Evolutionary conservation across 192 early-diverging fungal species (phyloP).

Genomic region (Entomortierella parvispora): DNA sequence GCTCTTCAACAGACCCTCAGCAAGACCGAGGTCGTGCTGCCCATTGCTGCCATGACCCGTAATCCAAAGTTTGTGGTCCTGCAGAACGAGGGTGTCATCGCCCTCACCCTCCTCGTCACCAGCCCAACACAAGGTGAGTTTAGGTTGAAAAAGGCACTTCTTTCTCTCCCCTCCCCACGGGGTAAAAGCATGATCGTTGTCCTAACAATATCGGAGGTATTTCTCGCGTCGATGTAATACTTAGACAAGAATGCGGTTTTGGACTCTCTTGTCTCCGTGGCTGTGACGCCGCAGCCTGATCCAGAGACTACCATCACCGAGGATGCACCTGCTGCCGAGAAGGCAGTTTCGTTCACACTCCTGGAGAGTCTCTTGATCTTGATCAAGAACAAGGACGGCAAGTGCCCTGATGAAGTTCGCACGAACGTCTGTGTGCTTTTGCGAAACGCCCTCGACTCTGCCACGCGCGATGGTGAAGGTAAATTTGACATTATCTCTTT

Average conservation of each 20-base stretch:
- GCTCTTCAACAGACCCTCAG: constrained; percentile 55
- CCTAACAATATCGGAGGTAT: constrained; percentile 10
- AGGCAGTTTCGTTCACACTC: constrained; percentile 32
- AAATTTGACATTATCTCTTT: neutral
- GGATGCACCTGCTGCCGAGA: constrained; percentile 14
- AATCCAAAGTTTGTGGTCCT: constrained; percentile 64
- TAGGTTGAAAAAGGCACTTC: too few species aligned
- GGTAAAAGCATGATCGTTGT: constrained; percentile 2
- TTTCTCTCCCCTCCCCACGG: too few species aligned
- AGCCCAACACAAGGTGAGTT: constrained; percentile 47
- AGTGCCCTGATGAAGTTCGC: constrained; percentile 60
- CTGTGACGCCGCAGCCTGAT: constrained; percentile 9
- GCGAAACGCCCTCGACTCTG: constrained; percentile 46
- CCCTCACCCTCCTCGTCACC: constrained; percentile 60
- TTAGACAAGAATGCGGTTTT: constrained; percentile 32
- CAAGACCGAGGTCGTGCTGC: constrained; percentile 36
- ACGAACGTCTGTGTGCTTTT: constrained; percentile 61
- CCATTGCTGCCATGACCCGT: constrained; percentile 57
- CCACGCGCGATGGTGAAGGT: constrained; percentile 20
- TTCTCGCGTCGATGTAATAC: neutral
- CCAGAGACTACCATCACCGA: constrained; percentile 5
- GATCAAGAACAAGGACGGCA: constrained; percentile 46
- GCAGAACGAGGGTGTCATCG: constrained; percentile 67
- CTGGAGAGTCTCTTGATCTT: constrained; percentile 53
- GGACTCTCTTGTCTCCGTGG: constrained; percentile 17